Evolutionary conservation across 257 asterid genomes (phyloP).

Genomic region (Solanum sejunctum): DNA sequence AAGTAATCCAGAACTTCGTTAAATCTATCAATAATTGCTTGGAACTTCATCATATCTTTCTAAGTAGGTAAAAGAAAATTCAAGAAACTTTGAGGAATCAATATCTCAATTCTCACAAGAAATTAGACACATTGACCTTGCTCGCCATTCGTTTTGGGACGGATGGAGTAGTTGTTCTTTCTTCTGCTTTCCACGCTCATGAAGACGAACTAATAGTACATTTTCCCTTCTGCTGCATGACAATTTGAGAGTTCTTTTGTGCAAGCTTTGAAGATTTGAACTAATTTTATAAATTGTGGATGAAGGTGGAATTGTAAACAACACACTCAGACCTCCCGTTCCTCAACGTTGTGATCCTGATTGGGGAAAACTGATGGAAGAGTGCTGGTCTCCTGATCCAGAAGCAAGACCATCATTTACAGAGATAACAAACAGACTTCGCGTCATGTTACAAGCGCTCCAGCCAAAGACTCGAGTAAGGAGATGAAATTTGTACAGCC

Average conservation of each 20-base stretch:
- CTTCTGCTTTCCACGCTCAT: not conserved
- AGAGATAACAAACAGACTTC: constrained; percentile 68
- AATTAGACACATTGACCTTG: not conserved
- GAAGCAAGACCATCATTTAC: constrained; percentile 68
- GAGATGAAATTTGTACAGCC: constrained; percentile 18
- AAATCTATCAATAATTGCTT: not conserved
- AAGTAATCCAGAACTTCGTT: not conserved
- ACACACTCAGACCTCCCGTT: constrained; percentile 72
- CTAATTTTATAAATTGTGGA: not conserved
- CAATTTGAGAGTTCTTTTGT: not conserved
- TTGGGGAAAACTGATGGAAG: constrained; percentile 83
- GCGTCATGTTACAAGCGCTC: constrained; percentile 40
- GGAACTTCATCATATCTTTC: too few relatives aligned
- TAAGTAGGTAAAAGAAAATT: too few relatives aligned
- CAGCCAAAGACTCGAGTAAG: constrained; percentile 54
- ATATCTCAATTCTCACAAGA: not conserved
- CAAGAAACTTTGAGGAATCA: not conserved
- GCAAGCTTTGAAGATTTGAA: not conserved
- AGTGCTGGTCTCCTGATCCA: constrained; percentile 90
- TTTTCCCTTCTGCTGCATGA: not conserved
- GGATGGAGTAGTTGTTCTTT: not conserved
- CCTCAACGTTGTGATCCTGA: constrained; percentile 72
- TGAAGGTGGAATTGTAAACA: constrained; percentile 81
- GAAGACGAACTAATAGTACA: not conserved
- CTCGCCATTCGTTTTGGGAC: not conserved